phyloP scores from a whole-genome alignment of 2,329 filamentous ascomycete genomes.

The Acarospora socialis region DNA sequence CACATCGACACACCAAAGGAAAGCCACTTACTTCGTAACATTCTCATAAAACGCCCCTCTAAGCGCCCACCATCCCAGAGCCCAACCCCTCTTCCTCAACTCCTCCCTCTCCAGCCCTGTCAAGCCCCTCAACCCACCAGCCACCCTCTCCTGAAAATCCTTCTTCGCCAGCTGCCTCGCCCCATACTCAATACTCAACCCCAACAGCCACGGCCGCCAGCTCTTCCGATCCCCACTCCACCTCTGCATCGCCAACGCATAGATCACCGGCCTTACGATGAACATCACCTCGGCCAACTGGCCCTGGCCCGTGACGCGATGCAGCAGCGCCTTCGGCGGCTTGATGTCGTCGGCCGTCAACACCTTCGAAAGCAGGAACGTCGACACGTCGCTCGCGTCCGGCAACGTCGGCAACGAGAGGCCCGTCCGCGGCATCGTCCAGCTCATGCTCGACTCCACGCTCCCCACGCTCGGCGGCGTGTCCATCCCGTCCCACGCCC shows the following conservation, averaged over 20 bases:
- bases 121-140: conserved; percentile 59
- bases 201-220: conserved; percentile 87
- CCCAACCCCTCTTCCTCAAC: conserved; percentile 75
- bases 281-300: conserved; percentile 82
- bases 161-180: conserved; percentile 70
- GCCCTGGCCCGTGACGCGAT: conserved; percentile 52
- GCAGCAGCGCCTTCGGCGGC: conserved; percentile 72
- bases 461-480: conserved; percentile 27
- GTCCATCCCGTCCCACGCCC: conserved; percentile 35
- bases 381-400: conserved; percentile 62
- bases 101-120: conserved; percentile 84
- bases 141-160: conserved; percentile 45
- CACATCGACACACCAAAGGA: conserved; percentile 10
- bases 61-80: conserved; percentile 91
- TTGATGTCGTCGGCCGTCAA: conserved; percentile 95
- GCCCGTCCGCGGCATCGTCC: conserved; percentile 91
- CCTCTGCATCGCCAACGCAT: conserved; percentile 67
- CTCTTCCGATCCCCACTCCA: conserved; percentile 57
- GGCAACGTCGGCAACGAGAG: conserved; percentile 73
- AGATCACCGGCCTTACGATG: conserved; percentile 76
- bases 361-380: conserved; percentile 77
- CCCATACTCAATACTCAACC: conserved; percentile 70
- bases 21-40: conserved; percentile 48
- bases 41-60: conserved; percentile 94
- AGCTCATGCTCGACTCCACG: conserved; percentile 37